Evolutionary conservation across 1,284 basidiomycete species (phyloP), one percentile per base, ranked within the genome.

Genomic region (Ganoderma resinaceum): DNA sequence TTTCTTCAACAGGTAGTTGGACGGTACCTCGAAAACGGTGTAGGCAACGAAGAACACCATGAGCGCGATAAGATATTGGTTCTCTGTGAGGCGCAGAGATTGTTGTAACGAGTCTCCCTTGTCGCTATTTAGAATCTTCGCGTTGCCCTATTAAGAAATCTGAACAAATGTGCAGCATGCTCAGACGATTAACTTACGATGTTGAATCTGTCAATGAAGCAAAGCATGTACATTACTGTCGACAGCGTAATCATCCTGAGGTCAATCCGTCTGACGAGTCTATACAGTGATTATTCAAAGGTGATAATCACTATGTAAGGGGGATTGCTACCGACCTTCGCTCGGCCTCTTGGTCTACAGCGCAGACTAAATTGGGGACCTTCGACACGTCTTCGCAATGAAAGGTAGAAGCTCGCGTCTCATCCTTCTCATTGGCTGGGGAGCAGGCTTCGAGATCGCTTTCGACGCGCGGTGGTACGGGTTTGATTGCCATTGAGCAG

Each of bases 1-100:
- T 16, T 78, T 78, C 77, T 86, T 86, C 68, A 86, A 78, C 60
- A 85, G 68, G 66, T 80, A 79, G 66, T 82, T 84, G 11, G 81
- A 80, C 12, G 81, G 80, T 8, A 79, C 79, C 63, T 82, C 80
- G 74, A 81, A 81, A 12, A 80, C 49, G 38, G 75, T 77, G 67
- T 81, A 80, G 18, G 79, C 76, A 61, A 81, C 74, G 65, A 81
- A 73, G 74, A 82, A 83, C 9, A 83, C 77, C 77, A 83, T 80
- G 42, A 83, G 77, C 1, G 82, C 80, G 63, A 80, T 70, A 49
- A 75, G 70, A 67, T 82, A 83, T 65, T 82, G 77, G 31, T 76
- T 70, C 57, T 76, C 71, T 1, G 79, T 75, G 31, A 80, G 76
- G 23, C 73, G 68, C 11, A 78, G 73, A 5, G 72, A 73, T 26